phyloP scores from a whole-genome alignment of 306 rosid genomes.

The Vigna mungo region DNA sequence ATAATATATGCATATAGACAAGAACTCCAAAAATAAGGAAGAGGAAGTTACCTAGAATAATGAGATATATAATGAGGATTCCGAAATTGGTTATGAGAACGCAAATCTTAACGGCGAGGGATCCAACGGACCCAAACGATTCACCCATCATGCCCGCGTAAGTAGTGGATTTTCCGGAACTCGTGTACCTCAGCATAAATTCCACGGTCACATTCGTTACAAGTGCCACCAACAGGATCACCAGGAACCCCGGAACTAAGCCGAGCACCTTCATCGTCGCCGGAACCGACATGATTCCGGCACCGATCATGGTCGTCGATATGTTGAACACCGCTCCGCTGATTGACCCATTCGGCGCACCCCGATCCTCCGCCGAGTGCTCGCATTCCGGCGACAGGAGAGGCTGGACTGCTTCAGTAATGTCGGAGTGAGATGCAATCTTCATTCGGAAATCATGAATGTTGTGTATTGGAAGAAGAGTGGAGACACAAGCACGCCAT shows the following conservation, averaged over 20 bases:
- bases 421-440: not conserved
- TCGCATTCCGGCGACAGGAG: slow-evolving; percentile 25
- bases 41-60: slow-evolving; percentile 56
- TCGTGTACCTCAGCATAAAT: slow-evolving; percentile 61
- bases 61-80: slow-evolving; percentile 59
- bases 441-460: slow-evolving; percentile 25
- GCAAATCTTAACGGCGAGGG: slow-evolving; percentile 59
- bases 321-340: slow-evolving; percentile 66
- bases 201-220: slow-evolving; percentile 60
- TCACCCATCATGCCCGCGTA: slow-evolving; percentile 62
- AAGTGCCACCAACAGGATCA: slow-evolving; percentile 55
- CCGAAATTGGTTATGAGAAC: slow-evolving; percentile 62
- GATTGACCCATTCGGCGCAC: slow-evolving; percentile 38
- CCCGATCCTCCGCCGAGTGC: not conserved
- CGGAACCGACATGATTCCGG: slow-evolving; percentile 76
- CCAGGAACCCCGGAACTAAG: slow-evolving; percentile 54
- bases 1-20: too few relatives aligned
- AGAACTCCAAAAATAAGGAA: not conserved
- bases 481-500: not conserved
- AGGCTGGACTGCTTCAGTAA: not conserved
- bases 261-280: slow-evolving; percentile 70
- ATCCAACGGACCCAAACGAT: slow-evolving; percentile 57
- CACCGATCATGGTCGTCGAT: slow-evolving; percentile 68
- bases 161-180: slow-evolving; percentile 53
- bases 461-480: too few relatives aligned